These are phyloP conservation scores for Phanerodontia chrysosporium DNA, from an alignment of 768 basidiomycete species.

Conservation along the genomic window DNA sequence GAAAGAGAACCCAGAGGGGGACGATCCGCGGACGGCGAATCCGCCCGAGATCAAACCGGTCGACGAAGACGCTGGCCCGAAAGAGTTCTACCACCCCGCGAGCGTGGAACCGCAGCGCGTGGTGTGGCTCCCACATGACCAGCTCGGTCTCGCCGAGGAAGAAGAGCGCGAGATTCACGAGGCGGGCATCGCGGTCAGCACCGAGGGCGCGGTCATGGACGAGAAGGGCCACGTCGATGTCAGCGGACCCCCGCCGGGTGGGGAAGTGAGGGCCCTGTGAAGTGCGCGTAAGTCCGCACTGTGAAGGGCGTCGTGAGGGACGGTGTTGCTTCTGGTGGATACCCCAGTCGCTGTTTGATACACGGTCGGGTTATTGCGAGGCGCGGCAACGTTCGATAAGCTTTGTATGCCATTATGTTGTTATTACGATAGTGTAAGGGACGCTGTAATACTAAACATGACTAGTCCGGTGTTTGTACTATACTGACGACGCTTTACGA, in stretches of 20 bases:
- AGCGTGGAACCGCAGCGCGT: constrained; percentile 64
- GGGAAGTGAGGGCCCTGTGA: constrained; percentile 8
- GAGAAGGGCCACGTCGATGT: constrained; percentile 59
- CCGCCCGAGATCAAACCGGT: constrained; percentile 19
- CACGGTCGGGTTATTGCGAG: neutral
- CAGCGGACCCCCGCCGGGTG: constrained; percentile 38
- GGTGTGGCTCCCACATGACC: constrained; percentile 84
- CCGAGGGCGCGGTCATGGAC: constrained; percentile 52
- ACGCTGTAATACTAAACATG: no score
- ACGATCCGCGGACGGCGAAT: neutral
- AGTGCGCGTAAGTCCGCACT: neutral
- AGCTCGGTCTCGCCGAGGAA: constrained; percentile 56
- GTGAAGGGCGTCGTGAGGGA: no score
- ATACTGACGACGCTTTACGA: neutral
- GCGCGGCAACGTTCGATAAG: neutral
- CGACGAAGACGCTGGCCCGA: constrained; percentile 27
- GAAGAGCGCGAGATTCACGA: constrained; percentile 56
- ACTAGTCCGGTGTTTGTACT: no score
- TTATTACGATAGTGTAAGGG: no score
- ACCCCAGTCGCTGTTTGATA: neutral
- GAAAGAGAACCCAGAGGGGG: neutral
- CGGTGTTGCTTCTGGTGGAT: no score
- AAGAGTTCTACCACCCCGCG: constrained; percentile 88
- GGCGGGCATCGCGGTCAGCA: constrained; percentile 46
- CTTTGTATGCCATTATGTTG: neutral